Base-by-base conservation (phyloP, 1,284 basidiomycete species). In the Ganoderma resinaceum region DNA sequence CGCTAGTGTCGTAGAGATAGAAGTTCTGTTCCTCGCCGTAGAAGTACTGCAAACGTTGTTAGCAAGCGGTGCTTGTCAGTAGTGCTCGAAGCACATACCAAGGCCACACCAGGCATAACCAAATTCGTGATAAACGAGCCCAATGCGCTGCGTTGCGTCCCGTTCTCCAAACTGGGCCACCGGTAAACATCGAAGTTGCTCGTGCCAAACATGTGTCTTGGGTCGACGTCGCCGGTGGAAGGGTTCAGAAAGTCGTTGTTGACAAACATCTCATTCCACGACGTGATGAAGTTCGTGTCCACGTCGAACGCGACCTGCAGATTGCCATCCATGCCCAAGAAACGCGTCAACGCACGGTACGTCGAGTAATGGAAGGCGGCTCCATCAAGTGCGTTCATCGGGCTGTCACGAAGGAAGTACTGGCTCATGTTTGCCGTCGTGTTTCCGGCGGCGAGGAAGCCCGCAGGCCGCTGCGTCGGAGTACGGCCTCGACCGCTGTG, bases 101-200 rank as follows among this genome's bases (percentile, higher is more conserved):
- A 80, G 18, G 95, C 87, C 61, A 96, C 89, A 74, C 95, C 95
- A 26, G 95, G 95, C 89, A 97, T 91, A 23, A 97, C 83, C 70
- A 96, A 75, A 37, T 88, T 87, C 38, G 90, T 89, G 75, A 97
- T 86, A 77, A 96, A 96, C 14, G 90, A 89, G 2, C 86, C 95
- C 59, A 96, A 79, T 6, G 87, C 90, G 71, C 91, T 90, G 73
- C 87, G 87, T 73, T 93, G 88, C 0, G 91, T 92, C 23, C 95
- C 95, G 76, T 95, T 94, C 72, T 91, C 87, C 75, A 97, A 78
- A 80, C 91, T 90, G 2, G 94, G 94, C 95, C 95, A 97, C 69
- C 95, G 87, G 85, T 93, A 97, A 18, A 97, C 88, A 83, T 97
- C 95, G 82, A 96, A 96, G 78, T 97, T 97, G 76, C 92, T 93